Base-by-base conservation (phyloP, 495 filamentous ascomycete species). In the Aspergillus cavernicola region DNA sequence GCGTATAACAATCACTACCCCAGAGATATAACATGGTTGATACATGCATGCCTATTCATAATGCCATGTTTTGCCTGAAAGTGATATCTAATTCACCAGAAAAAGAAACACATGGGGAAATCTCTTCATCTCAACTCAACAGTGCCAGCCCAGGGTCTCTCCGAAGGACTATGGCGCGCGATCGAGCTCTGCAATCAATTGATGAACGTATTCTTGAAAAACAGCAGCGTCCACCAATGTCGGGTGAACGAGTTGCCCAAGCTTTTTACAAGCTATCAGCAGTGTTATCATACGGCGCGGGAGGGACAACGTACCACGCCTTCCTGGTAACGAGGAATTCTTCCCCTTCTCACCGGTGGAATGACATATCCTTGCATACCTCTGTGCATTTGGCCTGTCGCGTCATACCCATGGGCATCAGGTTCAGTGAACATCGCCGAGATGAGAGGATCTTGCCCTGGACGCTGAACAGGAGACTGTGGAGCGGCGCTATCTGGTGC, bases 181-280 rank as follows among this genome's bases (percentile, higher is more conserved):
- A 23, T 47, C 44, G 19, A 47, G 28, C 44, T 47, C 44, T 20
- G 44, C 44, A 10, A 47, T 35, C 31, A 47, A 47, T 15, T 8
- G 29, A 26, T 47, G 31, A 23, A 47, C 44, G 23, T 47, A 47
- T 24, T 47, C 44, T 15, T 47, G 44, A 20, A 36, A 47, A 6
- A 47, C 16, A 24, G 29, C 18, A 7, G 50, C 50, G 20, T 52
- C 50, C 18, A 52, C 50, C 28, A 52, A 4, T 0, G 29, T 33
- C 13, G 39, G 50, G 20, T 52, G 50, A 6, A 52, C 40, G 15
- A 28, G 19, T n/a, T 47, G 44, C 8, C 6, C 44, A 10, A 33
- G 18, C 44, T 47, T 18, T n/a, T 43, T 22, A 28, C 5, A 41
- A 22, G 38, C 4, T 1, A n/a, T 38, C 24, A 32, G 43, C 9